Percentiles rank a stretch among this genome's conserved stretches.
Conservation (phyloP, 176 grass and related monocot species). For the barley (Hordeum vulgare) region DNA sequence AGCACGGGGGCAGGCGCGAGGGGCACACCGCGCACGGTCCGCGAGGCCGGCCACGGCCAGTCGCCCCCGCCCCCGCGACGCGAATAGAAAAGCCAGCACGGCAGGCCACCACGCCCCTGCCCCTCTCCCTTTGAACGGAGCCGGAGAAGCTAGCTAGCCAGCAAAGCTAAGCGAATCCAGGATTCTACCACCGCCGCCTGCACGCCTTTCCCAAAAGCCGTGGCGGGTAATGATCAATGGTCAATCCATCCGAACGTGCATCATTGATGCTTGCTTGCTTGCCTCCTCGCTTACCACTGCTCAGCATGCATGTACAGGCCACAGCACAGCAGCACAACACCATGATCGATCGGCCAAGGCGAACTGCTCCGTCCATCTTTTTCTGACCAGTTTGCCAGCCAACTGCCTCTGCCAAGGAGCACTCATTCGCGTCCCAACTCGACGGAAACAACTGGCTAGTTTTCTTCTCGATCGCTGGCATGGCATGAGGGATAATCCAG, state of each 20-base stretch:
- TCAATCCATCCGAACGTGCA: conserved; percentile 2
- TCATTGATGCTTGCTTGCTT: conserved; percentile 4
- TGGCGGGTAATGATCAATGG: conserved; percentile 29
- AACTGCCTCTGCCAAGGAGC: background rate
- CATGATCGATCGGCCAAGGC: background rate
- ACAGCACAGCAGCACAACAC: background rate
- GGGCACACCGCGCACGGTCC: background rate
- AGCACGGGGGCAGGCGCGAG: background rate
- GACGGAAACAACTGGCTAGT: background rate
- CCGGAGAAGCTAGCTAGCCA: background rate
- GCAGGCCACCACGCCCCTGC: background rate
- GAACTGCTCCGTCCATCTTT: background rate
- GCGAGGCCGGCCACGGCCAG: conserved; percentile 10
- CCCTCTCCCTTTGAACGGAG: background rate
- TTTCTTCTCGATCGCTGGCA: background rate
- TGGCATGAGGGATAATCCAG: background rate
- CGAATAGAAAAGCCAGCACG: background rate
- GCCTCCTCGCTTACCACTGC: background rate
- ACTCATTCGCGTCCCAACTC: background rate
- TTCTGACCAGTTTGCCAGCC: background rate
- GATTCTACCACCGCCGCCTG: background rate
- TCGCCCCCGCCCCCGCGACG: background rate
- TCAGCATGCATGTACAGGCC: background rate
- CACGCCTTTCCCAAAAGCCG: conserved; percentile 30
- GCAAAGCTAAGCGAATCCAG: conserved; percentile 8